Evolutionary conservation across 2,329 filamentous ascomycete species (phyloP).

Genomic region (Neocucurbitaria cava): DNA sequence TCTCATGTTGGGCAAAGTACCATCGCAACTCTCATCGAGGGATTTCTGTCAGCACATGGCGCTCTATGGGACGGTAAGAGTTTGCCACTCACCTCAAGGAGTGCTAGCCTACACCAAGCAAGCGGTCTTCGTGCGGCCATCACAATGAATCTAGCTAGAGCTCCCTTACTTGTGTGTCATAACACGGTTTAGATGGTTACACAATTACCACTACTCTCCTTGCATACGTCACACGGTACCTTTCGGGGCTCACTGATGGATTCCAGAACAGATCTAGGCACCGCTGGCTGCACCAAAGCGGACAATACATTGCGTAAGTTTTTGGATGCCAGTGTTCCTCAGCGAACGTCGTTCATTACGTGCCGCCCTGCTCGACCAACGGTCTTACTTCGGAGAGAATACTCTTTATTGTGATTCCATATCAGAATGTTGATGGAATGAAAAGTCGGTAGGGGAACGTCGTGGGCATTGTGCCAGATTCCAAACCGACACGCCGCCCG

Average conservation of each 20-base stretch:
- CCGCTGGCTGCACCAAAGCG: not conserved
- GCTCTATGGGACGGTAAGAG: not conserved
- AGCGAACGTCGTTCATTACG: not conserved
- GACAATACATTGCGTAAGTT: not conserved
- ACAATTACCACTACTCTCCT: not conserved
- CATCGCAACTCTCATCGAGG: not conserved
- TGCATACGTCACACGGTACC: not conserved
- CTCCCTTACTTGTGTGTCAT: conserved; percentile 1
- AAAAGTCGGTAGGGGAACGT: not conserved
- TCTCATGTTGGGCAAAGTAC: not conserved
- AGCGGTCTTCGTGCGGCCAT: not conserved
- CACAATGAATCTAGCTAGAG: not conserved
- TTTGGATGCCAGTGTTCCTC: not conserved
- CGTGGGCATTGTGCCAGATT: not conserved
- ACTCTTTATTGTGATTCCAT: not conserved
- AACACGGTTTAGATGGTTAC: not conserved
- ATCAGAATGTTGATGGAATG: not conserved
- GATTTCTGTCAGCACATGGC: not conserved
- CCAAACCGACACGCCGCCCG: not conserved
- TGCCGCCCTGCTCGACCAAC: not conserved
- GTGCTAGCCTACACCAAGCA: not conserved
- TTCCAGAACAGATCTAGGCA: not conserved
- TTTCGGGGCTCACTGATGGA: not conserved
- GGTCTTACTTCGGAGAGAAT: not conserved
- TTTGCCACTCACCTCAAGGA: not conserved